Evolutionary conservation across 768 basidiomycete genomes (phyloP).

Genomic region (Boletus huronensis): DNA sequence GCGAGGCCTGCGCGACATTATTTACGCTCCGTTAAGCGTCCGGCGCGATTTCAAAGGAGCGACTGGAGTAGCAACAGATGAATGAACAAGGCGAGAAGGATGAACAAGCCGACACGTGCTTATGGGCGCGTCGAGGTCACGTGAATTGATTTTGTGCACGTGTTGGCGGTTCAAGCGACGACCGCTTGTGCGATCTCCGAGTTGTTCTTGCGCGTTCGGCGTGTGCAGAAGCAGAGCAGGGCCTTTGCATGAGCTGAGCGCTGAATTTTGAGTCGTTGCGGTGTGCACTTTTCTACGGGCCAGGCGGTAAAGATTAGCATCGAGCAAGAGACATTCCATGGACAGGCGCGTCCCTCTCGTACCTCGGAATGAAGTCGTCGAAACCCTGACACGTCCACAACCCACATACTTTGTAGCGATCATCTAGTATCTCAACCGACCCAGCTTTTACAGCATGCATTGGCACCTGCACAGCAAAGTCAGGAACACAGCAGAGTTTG

Average conservation of each 20-base stretch:
- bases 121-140: constrained; percentile 25
- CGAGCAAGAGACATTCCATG: constrained; percentile 27
- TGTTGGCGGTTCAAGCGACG: not conserved
- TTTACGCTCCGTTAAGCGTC: constrained; percentile 18
- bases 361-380: constrained; percentile 2
- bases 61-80: constrained; percentile 15
- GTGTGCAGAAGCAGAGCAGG: not conserved
- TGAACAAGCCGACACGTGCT: constrained; percentile 22
- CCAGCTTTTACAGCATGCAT: constrained; percentile 47
- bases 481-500: constrained; percentile 11
- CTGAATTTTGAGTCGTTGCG: constrained; percentile 1
- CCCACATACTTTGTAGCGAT: constrained; percentile 35
- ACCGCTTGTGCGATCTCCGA: no score
- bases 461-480: constrained; percentile 28
- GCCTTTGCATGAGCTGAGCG: constrained; percentile 5
- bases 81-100: constrained; percentile 2
- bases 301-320: not conserved
- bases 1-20: constrained; percentile 19
- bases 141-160: constrained; percentile 29
- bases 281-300: not conserved
- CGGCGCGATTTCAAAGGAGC: constrained; percentile 26
- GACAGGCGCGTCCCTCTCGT: constrained; percentile 37
- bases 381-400: constrained; percentile 10
- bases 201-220: not conserved
- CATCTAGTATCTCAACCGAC: constrained; percentile 51